Conservation (phyloP, 495 filamentous ascomycete genomes). For the Neurospora tetrasperma region DNA sequence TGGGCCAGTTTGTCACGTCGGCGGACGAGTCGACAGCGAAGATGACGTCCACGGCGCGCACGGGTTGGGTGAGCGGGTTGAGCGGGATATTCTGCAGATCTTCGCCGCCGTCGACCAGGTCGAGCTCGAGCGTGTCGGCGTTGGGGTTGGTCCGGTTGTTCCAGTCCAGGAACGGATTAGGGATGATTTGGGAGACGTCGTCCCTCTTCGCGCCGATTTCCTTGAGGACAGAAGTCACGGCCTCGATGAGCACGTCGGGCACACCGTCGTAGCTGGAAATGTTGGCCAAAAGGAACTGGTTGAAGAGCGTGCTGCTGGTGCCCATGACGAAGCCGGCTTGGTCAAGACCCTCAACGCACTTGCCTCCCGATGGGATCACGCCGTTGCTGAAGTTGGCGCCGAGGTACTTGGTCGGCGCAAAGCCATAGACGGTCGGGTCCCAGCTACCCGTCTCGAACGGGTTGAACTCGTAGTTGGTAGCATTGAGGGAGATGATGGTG, state of each 20-base stretch:
- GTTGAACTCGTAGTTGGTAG: slow-evolving; percentile 80
- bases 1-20: slow-evolving; percentile 76
- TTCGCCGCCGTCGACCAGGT: slow-evolving; percentile 78
- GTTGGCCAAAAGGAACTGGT: slow-evolving; percentile 54
- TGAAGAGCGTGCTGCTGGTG: slow-evolving; percentile 86
- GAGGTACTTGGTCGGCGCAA: slow-evolving; percentile 62
- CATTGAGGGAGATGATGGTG: slow-evolving; percentile 55
- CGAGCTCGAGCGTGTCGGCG: slow-evolving; percentile 45
- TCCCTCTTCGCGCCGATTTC: slow-evolving; percentile 46
- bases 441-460: slow-evolving; percentile 80
- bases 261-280: slow-evolving; percentile 35
- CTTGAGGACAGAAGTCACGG: slow-evolving; percentile 45
- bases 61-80: slow-evolving; percentile 72
- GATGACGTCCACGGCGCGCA: slow-evolving; percentile 74
- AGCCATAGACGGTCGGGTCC: slow-evolving; percentile 73
- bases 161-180: slow-evolving; percentile 78
- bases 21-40: slow-evolving; percentile 84
- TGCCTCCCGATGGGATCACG: slow-evolving; percentile 41
- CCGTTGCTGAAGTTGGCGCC: slow-evolving; percentile 73
- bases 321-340: slow-evolving; percentile 81
- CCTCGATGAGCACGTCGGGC: slow-evolving; percentile 40
- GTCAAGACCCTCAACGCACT: slow-evolving; percentile 74
- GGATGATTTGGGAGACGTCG: slow-evolving; percentile 73
- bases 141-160: slow-evolving; percentile 52
- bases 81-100: slow-evolving; percentile 85